phyloP scores from a whole-genome alignment of 495 filamentous ascomycete species.

The Penicillium salamii region DNA sequence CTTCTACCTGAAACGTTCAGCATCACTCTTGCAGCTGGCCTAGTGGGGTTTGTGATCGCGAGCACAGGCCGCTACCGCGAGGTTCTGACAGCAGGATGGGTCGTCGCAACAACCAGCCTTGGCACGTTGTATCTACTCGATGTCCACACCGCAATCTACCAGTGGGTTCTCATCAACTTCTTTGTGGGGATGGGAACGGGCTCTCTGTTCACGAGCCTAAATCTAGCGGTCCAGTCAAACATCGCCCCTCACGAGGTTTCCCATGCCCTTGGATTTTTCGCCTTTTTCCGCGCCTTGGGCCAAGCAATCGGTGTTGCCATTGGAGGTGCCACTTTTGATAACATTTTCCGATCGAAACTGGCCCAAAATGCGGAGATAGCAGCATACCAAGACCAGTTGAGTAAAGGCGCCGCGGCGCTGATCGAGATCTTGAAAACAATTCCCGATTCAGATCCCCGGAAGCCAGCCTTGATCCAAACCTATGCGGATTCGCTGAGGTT shows the following conservation, averaged over 20 bases:
- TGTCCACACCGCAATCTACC: conserved; percentile 33
- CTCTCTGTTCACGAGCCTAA: conserved; percentile 49
- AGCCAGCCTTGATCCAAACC: conserved; percentile 36
- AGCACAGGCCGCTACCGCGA: neutral
- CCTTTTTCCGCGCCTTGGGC: conserved; percentile 56
- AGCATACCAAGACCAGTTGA: conserved; percentile 32
- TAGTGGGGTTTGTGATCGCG: neutral
- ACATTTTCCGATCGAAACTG: conserved; percentile 35
- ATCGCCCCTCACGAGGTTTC: conserved; percentile 43
- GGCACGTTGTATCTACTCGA: conserved; percentile 36
- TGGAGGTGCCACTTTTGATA: conserved; percentile 57
- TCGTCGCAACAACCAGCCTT: neutral
- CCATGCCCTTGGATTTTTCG: conserved; percentile 54
- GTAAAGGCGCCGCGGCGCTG: conserved; percentile 48
- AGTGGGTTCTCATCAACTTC: conserved; percentile 53
- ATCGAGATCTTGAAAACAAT: conserved; percentile 49
- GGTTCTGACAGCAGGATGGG: neutral
- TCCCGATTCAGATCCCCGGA: conserved; percentile 24
- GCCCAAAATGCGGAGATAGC: conserved; percentile 29
- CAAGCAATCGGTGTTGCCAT: conserved; percentile 59
- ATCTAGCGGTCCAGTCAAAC: conserved; percentile 52
- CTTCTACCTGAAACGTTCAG: conserved; percentile 33
- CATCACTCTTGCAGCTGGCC: neutral
- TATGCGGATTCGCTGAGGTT: conserved; percentile 45
- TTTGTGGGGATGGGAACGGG: conserved; percentile 53